phyloP scores from a whole-genome alignment of 164 flowering plant species.

The Santalum album region DNA sequence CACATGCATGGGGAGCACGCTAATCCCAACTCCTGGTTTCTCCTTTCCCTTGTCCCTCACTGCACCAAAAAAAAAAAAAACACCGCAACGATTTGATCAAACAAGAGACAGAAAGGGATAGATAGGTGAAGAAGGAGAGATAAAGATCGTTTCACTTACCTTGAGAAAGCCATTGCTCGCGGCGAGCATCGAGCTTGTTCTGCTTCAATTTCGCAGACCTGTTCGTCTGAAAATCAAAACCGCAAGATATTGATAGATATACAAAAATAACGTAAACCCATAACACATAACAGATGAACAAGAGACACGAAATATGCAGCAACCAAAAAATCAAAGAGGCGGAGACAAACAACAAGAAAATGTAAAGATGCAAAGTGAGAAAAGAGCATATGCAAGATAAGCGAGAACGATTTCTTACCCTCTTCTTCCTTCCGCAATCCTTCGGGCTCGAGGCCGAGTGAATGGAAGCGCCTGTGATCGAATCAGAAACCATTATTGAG shows the following conservation, averaged over 20 bases:
- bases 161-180: conserved; percentile 81
- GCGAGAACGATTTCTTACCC: too few relatives aligned
- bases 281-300: background rate
- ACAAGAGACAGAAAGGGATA: background rate
- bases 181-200: conserved; percentile 76
- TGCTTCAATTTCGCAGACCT: conserved; percentile 81
- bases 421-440: conserved; percentile 65
- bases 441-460: conserved; percentile 28
- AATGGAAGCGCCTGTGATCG: conserved; percentile 34
- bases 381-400: too few relatives aligned
- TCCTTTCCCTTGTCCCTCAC: conserved; percentile 56
- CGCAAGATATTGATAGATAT: background rate
- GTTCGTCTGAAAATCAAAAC: conserved; percentile 36
- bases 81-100: background rate
- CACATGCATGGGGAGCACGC: conserved; percentile 8
- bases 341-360: too few relatives aligned
- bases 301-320: too few relatives aligned
- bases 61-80: too few relatives aligned
- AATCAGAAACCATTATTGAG: conserved; percentile 65
- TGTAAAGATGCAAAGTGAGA: too few relatives aligned
- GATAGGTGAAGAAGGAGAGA: background rate
- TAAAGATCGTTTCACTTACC: conserved; percentile 20
- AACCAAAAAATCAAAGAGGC: too few relatives aligned
- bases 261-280: background rate
- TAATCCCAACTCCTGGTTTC: conserved; percentile 17